Evolutionary conservation across 2,329 filamentous ascomycete species (phyloP).

Genomic region (Orbilia blumenaviensis): DNA sequence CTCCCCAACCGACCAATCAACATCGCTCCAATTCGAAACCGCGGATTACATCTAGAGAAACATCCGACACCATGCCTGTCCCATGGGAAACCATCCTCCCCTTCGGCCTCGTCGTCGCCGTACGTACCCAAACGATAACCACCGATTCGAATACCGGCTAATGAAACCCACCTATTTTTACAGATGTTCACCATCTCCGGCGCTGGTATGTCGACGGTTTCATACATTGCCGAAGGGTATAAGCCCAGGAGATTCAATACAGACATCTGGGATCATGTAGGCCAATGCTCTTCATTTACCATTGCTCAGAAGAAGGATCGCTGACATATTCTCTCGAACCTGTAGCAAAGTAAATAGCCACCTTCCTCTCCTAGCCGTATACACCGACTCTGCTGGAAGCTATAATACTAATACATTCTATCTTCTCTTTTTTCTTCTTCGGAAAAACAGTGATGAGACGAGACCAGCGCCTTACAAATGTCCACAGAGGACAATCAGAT

Average conservation of each 20-base stretch:
- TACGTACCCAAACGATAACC: constrained; percentile 61
- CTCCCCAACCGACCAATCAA: constrained; percentile 33
- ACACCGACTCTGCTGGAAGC: neutral
- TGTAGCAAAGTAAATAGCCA: constrained; percentile 50
- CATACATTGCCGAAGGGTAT: constrained; percentile 69
- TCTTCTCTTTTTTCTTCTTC: neutral
- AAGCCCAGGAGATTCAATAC: constrained; percentile 70
- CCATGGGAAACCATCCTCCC: constrained; percentile 73
- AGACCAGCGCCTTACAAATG: constrained; percentile 70
- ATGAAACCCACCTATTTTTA: neutral
- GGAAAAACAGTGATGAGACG: constrained; percentile 70
- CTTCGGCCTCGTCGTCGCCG: constrained; percentile 71
- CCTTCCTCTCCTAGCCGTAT: neutral
- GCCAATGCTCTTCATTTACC: constrained; percentile 55
- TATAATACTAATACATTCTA: neutral
- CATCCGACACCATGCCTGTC: constrained; percentile 66
- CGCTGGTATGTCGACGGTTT: constrained; percentile 68
- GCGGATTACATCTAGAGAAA: constrained; percentile 13
- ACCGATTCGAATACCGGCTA: no score
- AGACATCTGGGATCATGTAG: constrained; percentile 72
- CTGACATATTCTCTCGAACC: constrained; percentile 57
- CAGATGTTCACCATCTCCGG: constrained; percentile 73
- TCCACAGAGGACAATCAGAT: constrained; percentile 69
- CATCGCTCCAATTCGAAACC: constrained; percentile 33
- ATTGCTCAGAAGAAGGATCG: neutral